A percentile compares a stretch with the other conserved stretches of the same genome.
Evolutionary conservation across 2,329 filamentous ascomycete species (phyloP).

Genomic region (Incumbomyces lentus): DNA sequence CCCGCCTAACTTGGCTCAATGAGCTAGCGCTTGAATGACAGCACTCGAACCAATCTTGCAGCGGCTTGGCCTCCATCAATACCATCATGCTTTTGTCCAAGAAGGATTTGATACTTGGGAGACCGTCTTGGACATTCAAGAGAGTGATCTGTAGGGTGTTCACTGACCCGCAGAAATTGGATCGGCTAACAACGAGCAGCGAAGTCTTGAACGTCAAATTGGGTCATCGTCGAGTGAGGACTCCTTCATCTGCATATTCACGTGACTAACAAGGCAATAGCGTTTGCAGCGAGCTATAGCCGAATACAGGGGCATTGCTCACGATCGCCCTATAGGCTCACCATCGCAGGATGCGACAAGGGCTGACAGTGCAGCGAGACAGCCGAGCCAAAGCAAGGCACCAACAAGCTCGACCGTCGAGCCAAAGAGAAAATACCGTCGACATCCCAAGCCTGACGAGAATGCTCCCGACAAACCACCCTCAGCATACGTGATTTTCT

Average conservation of each 20-base stretch:
- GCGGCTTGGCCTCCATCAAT: slow-evolving; percentile 69
- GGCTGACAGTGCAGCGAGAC: slow-evolving; percentile 27
- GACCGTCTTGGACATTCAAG: slow-evolving; percentile 71
- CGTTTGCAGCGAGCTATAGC: slow-evolving; percentile 78
- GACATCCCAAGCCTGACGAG: slow-evolving; percentile 53
- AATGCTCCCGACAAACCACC: slow-evolving; percentile 70
- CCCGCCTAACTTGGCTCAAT: background rate
- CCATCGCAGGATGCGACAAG: slow-evolving; percentile 27
- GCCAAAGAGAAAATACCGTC: slow-evolving; percentile 22
- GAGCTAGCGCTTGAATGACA: slow-evolving; percentile 41
- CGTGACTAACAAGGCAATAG: slow-evolving; percentile 31
- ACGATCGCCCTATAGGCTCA: slow-evolving; percentile 30
- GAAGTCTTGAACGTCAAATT: slow-evolving; percentile 68
- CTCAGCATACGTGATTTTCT: slow-evolving; percentile 77
- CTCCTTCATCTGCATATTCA: slow-evolving; percentile 5
- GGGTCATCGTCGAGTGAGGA: slow-evolving; percentile 64
- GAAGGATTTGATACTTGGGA: slow-evolving; percentile 83
- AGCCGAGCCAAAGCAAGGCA: slow-evolving; percentile 1
- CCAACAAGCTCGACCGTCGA: slow-evolving; percentile 5
- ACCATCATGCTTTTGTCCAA: slow-evolving; percentile 60
- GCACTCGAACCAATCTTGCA: slow-evolving; percentile 56
- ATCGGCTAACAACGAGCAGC: slow-evolving; percentile 31
- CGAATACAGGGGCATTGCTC: slow-evolving; percentile 55
- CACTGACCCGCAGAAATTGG: slow-evolving; percentile 3
- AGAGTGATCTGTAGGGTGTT: slow-evolving; percentile 61